Evolutionary conservation across 2,329 filamentous ascomycete genomes (phyloP), one percentile per base, ranked within the genome.

Genomic region (Beauveria caledonica): DNA sequence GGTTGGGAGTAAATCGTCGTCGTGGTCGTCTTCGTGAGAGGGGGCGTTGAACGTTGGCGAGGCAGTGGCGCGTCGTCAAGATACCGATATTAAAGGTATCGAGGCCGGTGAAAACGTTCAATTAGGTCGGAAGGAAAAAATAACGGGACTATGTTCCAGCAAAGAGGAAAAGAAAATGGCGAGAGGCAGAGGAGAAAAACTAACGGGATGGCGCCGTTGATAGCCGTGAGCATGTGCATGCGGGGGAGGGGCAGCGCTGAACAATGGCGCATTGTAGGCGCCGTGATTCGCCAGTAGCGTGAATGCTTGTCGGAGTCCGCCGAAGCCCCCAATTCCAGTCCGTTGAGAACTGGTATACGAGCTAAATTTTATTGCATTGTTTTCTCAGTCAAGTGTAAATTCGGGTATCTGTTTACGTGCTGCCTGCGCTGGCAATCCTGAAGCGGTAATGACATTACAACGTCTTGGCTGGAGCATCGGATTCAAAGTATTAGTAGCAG

Each of bases 141-240:
- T 11, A 36, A 13, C 29, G 39, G 39, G 15, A 17, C 17, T 9
- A 6, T n/a, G 40, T 17, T 42, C 10, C 5, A 42, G 40, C 17
- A 42, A 42, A 52, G 33, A 29, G 5, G 5, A 17, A 23, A 33
- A 49, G 5, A 42, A 21, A 25, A 23, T 9, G 23, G 19, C 27
- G 23, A 29, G 17, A 42, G n/a, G 33, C 15, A n/a, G 21, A n/a
- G 17, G 17, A 27, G 9, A 33, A 29, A 42, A 25, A 23, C 8
- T 27, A 11, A 13, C 13, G 9, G 10, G 6, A 17, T 23, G 5
- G 17, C 54, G 36, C 45, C 55, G 55, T 50, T 42, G 45, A 15
- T 58, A 58, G 36, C 55, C 55, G 55, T 33, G 15, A 15, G 19
- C 55, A 58, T 58, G 55, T 58, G 55, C 55, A 45, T 50, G 55